These are phyloP conservation scores for Rugonectria rugulosa DNA, from an alignment of 2,329 filamentous ascomycete species.

Conservation along the genomic window DNA sequence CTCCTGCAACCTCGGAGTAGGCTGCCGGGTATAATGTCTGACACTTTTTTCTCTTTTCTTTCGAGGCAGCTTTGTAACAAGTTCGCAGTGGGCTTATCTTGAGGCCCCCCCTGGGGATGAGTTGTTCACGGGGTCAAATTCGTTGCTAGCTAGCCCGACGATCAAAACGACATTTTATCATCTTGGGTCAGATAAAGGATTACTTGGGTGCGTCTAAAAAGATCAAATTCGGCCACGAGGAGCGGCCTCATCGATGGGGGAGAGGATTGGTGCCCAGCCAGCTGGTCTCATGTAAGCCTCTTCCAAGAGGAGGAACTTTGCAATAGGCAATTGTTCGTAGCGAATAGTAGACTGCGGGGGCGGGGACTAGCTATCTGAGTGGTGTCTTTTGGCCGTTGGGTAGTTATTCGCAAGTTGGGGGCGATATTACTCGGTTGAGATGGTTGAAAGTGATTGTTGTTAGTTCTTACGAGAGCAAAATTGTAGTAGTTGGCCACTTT, in stretches of 20 bases:
- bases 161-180: too few relatives aligned
- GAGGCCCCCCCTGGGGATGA: too few relatives aligned
- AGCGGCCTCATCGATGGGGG: background rate
- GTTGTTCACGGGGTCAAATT: too few relatives aligned
- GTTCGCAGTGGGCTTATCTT: too few relatives aligned
- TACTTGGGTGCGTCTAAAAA: background rate
- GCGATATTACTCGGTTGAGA: background rate
- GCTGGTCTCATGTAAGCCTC: slow-evolving; percentile 9
- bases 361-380: background rate
- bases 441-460: too few relatives aligned
- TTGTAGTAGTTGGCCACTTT: too few relatives aligned
- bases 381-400: background rate
- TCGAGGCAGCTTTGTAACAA: too few relatives aligned
- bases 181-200: background rate
- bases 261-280: background rate
- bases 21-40: background rate
- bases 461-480: too few relatives aligned
- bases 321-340: too few relatives aligned
- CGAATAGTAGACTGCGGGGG: background rate
- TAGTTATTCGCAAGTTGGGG: too few relatives aligned
- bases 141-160: too few relatives aligned
- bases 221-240: background rate
- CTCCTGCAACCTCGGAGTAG: background rate
- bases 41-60: too few relatives aligned
- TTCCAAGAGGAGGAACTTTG: background rate